These are phyloP conservation scores for Mortierella sp. DNA, from an alignment of 371 early-diverging fungal species.

Conservation along the genomic window DNA sequence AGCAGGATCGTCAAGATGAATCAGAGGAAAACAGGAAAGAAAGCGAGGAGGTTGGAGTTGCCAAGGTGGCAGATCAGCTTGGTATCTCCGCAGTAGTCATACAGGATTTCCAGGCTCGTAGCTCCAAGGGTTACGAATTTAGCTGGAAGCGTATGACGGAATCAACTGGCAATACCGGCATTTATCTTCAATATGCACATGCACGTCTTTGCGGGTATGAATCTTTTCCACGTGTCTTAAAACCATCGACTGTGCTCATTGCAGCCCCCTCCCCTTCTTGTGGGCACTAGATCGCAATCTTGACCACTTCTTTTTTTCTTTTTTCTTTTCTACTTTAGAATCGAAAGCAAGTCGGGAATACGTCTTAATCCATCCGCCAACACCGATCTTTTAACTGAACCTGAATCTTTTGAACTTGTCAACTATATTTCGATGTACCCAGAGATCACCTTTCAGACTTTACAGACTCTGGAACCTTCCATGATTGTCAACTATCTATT, in stretches of 20 bases:
- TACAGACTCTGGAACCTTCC: conserved; percentile 78
- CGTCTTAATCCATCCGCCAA: conserved; percentile 31
- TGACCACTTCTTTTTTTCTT: neutral
- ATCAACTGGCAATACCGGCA: conserved; percentile 97
- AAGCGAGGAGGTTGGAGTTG: conserved; percentile 62
- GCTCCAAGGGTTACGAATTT: conserved; percentile 96
- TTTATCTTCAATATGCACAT: conserved; percentile 97
- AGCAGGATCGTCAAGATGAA: conserved; percentile 12
- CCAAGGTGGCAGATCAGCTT: conserved; percentile 76
- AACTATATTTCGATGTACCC: neutral
- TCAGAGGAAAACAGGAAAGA: neutral
- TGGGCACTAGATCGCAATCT: too few species aligned
- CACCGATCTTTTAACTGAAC: neutral
- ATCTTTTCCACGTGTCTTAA: neutral
- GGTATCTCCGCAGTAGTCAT: conserved; percentile 91
- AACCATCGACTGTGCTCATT: neutral
- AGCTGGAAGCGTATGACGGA: conserved; percentile 94
- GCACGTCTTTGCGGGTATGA: conserved; percentile 84
- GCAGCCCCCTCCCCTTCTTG: neutral
- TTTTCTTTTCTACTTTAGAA: conserved; percentile 1
- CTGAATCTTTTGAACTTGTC: neutral
- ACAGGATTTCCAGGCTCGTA: conserved; percentile 94
- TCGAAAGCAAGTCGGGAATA: neutral
- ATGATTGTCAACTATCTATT: conserved; percentile 92
- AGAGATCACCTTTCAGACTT: neutral